Evolutionary conservation across 805 yeast genomes (phyloP).

Genomic region (Kodamaea hsintzibuensis): DNA sequence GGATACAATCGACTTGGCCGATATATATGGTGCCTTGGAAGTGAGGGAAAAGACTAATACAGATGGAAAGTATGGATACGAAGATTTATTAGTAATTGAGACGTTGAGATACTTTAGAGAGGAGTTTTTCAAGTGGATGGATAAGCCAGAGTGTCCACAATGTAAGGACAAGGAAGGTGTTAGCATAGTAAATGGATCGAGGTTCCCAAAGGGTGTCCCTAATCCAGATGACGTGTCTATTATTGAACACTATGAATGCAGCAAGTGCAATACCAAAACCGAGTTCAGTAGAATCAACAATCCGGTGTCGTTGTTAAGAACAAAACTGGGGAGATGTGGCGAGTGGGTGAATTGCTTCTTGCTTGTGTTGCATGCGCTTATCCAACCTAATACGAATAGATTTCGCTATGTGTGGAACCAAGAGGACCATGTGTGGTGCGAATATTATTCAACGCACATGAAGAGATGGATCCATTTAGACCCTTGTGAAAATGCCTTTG

Average conservation of each 20-base stretch:
- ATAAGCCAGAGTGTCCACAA: slow-evolving; percentile 57
- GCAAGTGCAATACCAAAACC: slow-evolving; percentile 43
- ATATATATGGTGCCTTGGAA: slow-evolving; percentile 63
- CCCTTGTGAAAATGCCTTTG: slow-evolving; percentile 83
- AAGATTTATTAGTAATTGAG: slow-evolving; percentile 37
- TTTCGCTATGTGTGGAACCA: slow-evolving; percentile 77
- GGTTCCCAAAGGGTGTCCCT: slow-evolving; percentile 32
- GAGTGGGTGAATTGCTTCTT: slow-evolving; percentile 92
- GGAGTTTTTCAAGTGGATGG: slow-evolving; percentile 83
- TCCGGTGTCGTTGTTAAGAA: slow-evolving; percentile 58
- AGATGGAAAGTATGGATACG: slow-evolving; percentile 23
- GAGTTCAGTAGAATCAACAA: slow-evolving; percentile 80
- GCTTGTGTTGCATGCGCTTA: slow-evolving; percentile 63
- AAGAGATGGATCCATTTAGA: slow-evolving; percentile 86
- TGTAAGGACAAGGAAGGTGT: slow-evolving; percentile 46
- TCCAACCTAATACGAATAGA: slow-evolving; percentile 35
- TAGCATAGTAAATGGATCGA: slow-evolving; percentile 41
- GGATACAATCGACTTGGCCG: slow-evolving; percentile 60
- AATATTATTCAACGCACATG: slow-evolving; percentile 63
- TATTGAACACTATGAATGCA: slow-evolving; percentile 68
- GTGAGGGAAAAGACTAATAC: slow-evolving; percentile 27
- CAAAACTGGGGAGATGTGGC: slow-evolving; percentile 83
- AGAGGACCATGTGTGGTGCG: slow-evolving; percentile 98
- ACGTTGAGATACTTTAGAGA: slow-evolving; percentile 56
- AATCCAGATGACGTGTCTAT: slow-evolving; percentile 48